Base-by-base conservation (phyloP, 2,329 filamentous ascomycete species). In the Aspergillus chevalieri region DNA sequence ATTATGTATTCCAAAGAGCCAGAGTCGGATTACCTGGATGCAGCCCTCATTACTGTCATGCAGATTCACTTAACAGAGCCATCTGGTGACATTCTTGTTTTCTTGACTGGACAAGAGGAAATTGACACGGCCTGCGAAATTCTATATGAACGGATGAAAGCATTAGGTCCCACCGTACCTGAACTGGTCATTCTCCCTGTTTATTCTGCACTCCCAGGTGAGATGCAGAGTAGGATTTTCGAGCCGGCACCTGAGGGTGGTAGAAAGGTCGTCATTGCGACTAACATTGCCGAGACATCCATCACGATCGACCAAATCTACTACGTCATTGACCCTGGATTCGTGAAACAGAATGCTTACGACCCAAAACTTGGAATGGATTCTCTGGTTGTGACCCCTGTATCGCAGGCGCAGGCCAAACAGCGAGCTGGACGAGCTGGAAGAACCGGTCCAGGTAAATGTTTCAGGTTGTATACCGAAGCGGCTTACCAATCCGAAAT, bases 361-460 rank as follows among this genome's bases (percentile, higher is more conserved):
- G 92, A 98, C 64, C 88, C 92, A 0, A 97, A 97, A 70, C 81
- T 97, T 2, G 93, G 93, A 48, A 98, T 98, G 92, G 93, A 98
- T 63, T 90, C 92, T 3, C 77, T 98, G 19, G 87, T 97, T 24
- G 89, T 98, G 4, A 96, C 91, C 0, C 94, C 94, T 0, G 95
- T 98, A 56, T 96, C 90, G 0, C 92, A 97, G 69, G 93, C 94
- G 0, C 91, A 97, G 67, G 94, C 93, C 1, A 95, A 95, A 60
- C 93, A 98, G 69, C 81, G 93, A 67, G 87, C 91, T 44, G 93
- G 93, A 46, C 84, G 93, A 71, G 93, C 93, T 30, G 93, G 93
- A 26, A 82, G 94, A 70, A 98, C 93, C 1, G 92, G 92, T 0
- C 93, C 93, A 15, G 93, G 93, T 59, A 97, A 97, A 65, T 95